A percentile compares a stretch with the other conserved stretches of the same genome.
These are phyloP conservation scores for Penicillium verhagenii DNA, from an alignment of 495 filamentous ascomycete genomes.

Conservation along the genomic window DNA sequence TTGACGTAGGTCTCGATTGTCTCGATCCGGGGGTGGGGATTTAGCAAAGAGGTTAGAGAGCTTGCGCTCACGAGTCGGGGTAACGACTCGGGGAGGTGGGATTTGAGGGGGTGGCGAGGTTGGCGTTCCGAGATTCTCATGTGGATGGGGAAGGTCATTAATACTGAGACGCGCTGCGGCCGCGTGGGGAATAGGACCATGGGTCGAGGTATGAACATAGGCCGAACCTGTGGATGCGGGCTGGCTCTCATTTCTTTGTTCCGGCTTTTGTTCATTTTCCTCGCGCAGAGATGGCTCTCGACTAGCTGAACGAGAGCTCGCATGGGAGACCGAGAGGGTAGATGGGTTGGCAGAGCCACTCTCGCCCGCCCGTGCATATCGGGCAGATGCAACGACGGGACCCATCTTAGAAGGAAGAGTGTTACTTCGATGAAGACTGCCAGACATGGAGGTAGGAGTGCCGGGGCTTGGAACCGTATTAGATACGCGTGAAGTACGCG, in stretches of 20 bases:
- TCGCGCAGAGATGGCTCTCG: conserved; percentile 34
- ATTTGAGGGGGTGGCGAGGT: conserved; percentile 34
- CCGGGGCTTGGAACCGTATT: conserved; percentile 68
- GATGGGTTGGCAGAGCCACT: conserved; percentile 30
- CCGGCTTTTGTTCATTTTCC: conserved; percentile 16
- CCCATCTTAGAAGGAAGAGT: conserved; percentile 94
- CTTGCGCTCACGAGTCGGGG: conserved; percentile 69
- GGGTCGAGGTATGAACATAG: conserved; percentile 38
- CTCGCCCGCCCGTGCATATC: conserved; percentile 48
- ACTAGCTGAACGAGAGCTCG: conserved; percentile 36
- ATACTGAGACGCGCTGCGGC: conserved; percentile 20
- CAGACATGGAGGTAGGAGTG: conserved; percentile 59
- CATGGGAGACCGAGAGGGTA: conserved; percentile 31
- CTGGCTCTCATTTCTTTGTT: conserved; percentile 2
- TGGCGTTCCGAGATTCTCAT: conserved; percentile 40
- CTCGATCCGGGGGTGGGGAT: conserved; percentile 55
- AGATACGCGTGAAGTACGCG: conserved; percentile 68
- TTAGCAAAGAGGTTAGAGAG: conserved; percentile 66
- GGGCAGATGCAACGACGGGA: conserved; percentile 61
- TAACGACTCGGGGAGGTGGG: conserved; percentile 46
- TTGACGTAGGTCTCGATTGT: conserved; percentile 58
- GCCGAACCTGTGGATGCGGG: conserved; percentile 13
- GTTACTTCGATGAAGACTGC: conserved; percentile 80
- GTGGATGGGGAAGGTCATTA: conserved; percentile 41
- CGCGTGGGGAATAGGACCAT: conserved; percentile 32